These are phyloP conservation scores for Leishmania mexicana DNA, from an alignment of 208 protist genomes.

Conservation along the genomic window DNA sequence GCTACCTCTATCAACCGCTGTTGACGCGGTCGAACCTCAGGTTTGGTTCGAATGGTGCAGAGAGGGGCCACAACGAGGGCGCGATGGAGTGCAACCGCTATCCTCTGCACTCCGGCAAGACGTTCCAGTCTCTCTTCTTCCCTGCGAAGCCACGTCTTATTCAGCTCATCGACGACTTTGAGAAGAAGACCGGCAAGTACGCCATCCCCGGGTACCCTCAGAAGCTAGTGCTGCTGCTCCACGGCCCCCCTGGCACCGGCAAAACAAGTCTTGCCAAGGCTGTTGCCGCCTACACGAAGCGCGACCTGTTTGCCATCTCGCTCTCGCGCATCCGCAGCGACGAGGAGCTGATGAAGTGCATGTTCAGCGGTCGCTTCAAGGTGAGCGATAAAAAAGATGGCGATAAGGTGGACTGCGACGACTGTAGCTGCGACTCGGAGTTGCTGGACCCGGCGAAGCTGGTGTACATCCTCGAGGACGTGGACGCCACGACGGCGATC, in stretches of 20 bases:
- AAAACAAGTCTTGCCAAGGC: slow-evolving; percentile 95
- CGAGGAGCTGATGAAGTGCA: slow-evolving; percentile 83
- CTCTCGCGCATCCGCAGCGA: slow-evolving; percentile 82
- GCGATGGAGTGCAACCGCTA: slow-evolving; percentile 71
- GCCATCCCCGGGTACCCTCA: slow-evolving; percentile 87
- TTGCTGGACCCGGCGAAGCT: slow-evolving; percentile 62
- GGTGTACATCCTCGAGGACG: slow-evolving; percentile 88
- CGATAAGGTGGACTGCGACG: not conserved
- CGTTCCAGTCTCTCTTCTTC: slow-evolving; percentile 92
- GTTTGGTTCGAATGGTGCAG: slow-evolving; percentile 5
- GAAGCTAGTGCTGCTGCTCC: slow-evolving; percentile 87
- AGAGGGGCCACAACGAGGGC: slow-evolving; percentile 10
- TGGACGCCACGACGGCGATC: slow-evolving; percentile 75
- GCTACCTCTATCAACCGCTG: slow-evolving; percentile 76
- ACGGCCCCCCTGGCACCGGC: slow-evolving; percentile 95
- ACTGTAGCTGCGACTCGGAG: slow-evolving; percentile 5
- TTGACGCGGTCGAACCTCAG: slow-evolving; percentile 11
- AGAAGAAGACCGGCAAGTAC: slow-evolving; percentile 81
- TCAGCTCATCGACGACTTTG: slow-evolving; percentile 80
- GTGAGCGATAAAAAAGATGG: slow-evolving; percentile 36
- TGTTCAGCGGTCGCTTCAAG: slow-evolving; percentile 80
- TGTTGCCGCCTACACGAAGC: slow-evolving; percentile 78
- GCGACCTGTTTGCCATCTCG: slow-evolving; percentile 84
- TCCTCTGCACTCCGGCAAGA: slow-evolving; percentile 77
- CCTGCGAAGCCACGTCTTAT: slow-evolving; percentile 79